Evolutionary conservation across 495 filamentous ascomycete genomes (phyloP).

Genomic region (Baudoinia panamericana): DNA sequence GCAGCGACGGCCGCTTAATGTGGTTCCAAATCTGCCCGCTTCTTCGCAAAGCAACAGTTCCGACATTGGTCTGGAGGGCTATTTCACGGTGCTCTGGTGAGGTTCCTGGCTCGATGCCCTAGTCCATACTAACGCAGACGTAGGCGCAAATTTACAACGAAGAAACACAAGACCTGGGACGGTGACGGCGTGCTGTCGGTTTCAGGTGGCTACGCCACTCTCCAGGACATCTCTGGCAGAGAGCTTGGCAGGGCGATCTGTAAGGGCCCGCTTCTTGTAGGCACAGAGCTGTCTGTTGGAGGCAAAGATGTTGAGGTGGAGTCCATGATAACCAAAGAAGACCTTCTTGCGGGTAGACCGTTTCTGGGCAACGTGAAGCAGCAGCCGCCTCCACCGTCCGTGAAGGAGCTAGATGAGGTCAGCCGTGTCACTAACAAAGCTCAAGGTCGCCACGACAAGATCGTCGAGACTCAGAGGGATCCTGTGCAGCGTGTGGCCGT

Average conservation of each 20-base stretch:
- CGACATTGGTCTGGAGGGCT: conserved; percentile 30
- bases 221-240: conserved; percentile 53
- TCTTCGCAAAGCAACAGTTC: conserved; percentile 1
- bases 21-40: conserved; percentile 28
- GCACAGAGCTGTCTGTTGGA: conserved; percentile 48
- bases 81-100: conserved; percentile 59
- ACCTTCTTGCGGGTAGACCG: conserved; percentile 47
- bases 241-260: conserved; percentile 51
- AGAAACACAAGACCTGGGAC: conserved; percentile 82
- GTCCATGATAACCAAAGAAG: conserved; percentile 45
- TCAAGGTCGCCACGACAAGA: conserved; percentile 17
- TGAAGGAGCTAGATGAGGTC: conserved; percentile 10
- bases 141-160: conserved; percentile 62
- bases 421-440: conserved; percentile 13
- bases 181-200: conserved; percentile 62
- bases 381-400: conserved; percentile 1
- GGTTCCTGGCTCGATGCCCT: conserved; percentile 5
- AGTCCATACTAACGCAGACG: not conserved
- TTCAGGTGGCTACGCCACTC: conserved; percentile 42
- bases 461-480: conserved; percentile 17
- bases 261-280: conserved; percentile 44
- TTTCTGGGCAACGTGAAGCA: conserved; percentile 33
- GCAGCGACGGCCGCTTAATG: conserved; percentile 33
- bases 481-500: conserved; percentile 13
- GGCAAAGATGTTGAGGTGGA: conserved; percentile 70